Evolutionary conservation across 179 eudicot species (phyloP).

Genomic region (Beta corolliflora): DNA sequence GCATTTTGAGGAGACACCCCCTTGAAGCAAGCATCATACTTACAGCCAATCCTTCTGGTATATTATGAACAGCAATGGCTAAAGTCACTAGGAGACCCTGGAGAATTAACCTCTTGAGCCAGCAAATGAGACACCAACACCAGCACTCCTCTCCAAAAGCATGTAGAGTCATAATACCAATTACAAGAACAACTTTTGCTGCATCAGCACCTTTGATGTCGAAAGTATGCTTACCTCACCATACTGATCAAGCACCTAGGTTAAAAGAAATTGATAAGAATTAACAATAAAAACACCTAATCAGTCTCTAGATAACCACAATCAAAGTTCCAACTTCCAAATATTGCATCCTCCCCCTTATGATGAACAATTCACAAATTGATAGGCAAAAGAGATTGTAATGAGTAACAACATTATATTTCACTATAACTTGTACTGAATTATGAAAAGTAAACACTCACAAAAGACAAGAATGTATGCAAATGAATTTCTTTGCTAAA

Average conservation of each 20-base stretch:
- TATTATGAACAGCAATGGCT: conserved; percentile 98
- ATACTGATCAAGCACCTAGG: conserved; percentile 89
- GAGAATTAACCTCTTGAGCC: conserved; percentile 82
- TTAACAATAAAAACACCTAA: conserved; percentile 2
- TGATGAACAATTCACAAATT: background rate
- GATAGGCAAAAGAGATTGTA: background rate
- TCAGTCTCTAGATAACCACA: background rate
- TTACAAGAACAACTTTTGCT: conserved; percentile 86
- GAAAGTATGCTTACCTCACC: conserved; percentile 98
- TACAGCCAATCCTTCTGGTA: conserved; percentile 99
- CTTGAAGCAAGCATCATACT: conserved; percentile 97
- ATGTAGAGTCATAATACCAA: conserved; percentile 99
- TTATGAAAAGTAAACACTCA: no score
- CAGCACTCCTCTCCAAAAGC: conserved; percentile 99
- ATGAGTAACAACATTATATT: background rate
- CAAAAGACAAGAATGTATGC: background rate
- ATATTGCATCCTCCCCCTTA: background rate
- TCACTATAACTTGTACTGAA: no score
- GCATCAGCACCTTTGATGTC: conserved; percentile 99
- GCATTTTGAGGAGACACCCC: conserved; percentile 96
- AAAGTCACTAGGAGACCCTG: conserved; percentile 87
- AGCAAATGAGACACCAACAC: conserved; percentile 98
- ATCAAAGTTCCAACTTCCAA: background rate
- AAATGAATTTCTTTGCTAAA: background rate
- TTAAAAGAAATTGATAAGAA: background rate